These are phyloP conservation scores for Volvariella surrecta DNA, from an alignment of 1,284 basidiomycete genomes.

Conservation along the genomic window DNA sequence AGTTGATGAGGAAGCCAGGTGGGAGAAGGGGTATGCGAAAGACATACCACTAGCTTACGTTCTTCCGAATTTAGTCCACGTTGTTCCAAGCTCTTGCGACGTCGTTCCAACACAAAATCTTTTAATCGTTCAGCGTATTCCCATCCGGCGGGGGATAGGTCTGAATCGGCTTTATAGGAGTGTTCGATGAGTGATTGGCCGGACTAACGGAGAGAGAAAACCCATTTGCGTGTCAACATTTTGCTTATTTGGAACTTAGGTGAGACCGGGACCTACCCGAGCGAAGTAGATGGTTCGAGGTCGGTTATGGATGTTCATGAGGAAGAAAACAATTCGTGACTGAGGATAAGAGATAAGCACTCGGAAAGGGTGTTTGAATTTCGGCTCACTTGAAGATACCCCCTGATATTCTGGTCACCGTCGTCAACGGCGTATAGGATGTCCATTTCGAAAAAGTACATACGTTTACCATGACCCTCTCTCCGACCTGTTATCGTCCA, in stretches of 20 bases:
- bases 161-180: conserved; percentile 97
- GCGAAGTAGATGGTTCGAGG: conserved; percentile 92
- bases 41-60: conserved; percentile 65
- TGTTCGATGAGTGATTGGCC: conserved; percentile 97
- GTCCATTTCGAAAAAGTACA: conserved; percentile 1
- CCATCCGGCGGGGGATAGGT: conserved; percentile 91
- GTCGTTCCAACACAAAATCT: conserved; percentile 75
- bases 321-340: conserved; percentile 91
- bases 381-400: conserved; percentile 64
- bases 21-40: neutral
- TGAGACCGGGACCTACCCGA: conserved; percentile 43
- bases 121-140: conserved; percentile 87
- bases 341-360: conserved; percentile 23
- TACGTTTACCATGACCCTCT: conserved; percentile 88
- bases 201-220: conserved; percentile 39
- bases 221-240: too few relatives aligned
- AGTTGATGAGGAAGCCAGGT: neutral
- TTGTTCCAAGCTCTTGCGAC: conserved; percentile 61
- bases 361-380: neutral
- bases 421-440: neutral
- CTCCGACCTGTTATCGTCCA: conserved; percentile 60
- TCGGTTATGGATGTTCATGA: conserved; percentile 97
- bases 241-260: too few relatives aligned
- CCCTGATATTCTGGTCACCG: conserved; percentile 69
- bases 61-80: conserved; percentile 56